Base-by-base conservation (phyloP, 495 filamentous ascomycete genomes). In the Penicillium subrubescens region DNA sequence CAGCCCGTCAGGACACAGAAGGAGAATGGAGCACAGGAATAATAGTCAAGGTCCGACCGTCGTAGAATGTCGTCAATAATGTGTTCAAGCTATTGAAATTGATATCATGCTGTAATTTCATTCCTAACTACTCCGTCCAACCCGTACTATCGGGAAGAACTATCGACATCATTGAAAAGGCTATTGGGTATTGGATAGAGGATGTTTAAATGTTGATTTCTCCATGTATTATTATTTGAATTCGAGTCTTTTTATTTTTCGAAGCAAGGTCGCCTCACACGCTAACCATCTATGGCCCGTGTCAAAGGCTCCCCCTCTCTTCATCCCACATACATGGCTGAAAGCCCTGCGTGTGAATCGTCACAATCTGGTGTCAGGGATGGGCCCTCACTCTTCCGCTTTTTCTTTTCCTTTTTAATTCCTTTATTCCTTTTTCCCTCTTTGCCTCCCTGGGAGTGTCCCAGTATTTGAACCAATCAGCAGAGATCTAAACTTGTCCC, bases 261-360 rank as follows among this genome's bases (percentile, higher is more conserved):
- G 56, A 69, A 67, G 70, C 66, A 72, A 70, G 67, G 65, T 68
- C 62, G 57, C 31, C 55, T 64, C 29, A 21, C 57, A 60, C 70
- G 67, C 70, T 72, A 72, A 62, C 70, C 68, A 27, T 41, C 51
- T 63, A 50, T 71, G 68, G 69, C 67, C 70, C 70, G 70, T 71
- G 70, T 72, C 68, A 59, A 62, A 66, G 59, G 51, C 25, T 4
- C 61, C 66, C 31, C 54, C 34, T 41, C 34, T 27, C 48, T 61
- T 61, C 59, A 53, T 61, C 54, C 56, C 63, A 52, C 35, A 57
- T 58, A 61, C 53, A 65, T 65, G 61, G 62, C 66, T 66, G 67
- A 61, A 68, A 44, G 43, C 61, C 64, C 58, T 46, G 43, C n/a
- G n/a, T 68, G 59, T 54, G 60, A 62, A 63, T 66, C 57, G 66